Base-by-base conservation (phyloP, 2,329 filamentous ascomycete genomes). In the Microcyclosporella mali region DNA sequence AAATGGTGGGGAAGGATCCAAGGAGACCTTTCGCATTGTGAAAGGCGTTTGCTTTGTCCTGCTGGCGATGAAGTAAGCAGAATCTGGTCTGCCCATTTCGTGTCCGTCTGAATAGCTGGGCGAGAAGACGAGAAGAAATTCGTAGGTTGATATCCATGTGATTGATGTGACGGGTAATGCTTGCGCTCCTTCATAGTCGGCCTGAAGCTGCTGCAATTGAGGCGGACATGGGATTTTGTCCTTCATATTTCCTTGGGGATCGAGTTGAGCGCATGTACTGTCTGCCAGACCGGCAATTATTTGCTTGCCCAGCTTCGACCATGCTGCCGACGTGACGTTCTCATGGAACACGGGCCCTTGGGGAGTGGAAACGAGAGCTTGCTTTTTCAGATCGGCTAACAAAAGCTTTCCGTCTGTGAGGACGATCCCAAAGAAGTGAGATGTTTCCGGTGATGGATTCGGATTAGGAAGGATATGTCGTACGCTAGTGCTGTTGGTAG, bases 241-340 rank as follows among this genome's bases (percentile, higher is more conserved):
- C 66, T 90, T 92, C 19, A 78, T 73, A 31, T 76, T 76, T 35
- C 90, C 90, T 55, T 87, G 79, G 0, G 85, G 86, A 6, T 85
- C 88, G 77, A 97, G 83, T 63, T 95, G 89, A 43, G 78, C 77
- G 40, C 84, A 81, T 10, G 81, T 82, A 45, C 92, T 92, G 65
- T 95, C 80, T 6, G 74, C 81, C 55, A 92, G 72, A 12, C 94
- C 92, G 53, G 87, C 89, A 33, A 94, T 82, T 33, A 98, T 72
- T 62, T 97, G 90, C 63, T 95, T 98, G 35, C 92, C 92, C 61
- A 83, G 87, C 47, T 80, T 84, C 64, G 92, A 98, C 92, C 94
- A 98, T 43, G 85, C 83, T 4, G 87, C 77, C 57, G 85, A 92
- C 60, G 82, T 88, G 19, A 94, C 89, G 36, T 84, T 82, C 19